These are phyloP conservation scores for Exophiala phaeomuriformis DNA, from an alignment of 2,329 filamentous ascomycete genomes.

Conservation along the genomic window DNA sequence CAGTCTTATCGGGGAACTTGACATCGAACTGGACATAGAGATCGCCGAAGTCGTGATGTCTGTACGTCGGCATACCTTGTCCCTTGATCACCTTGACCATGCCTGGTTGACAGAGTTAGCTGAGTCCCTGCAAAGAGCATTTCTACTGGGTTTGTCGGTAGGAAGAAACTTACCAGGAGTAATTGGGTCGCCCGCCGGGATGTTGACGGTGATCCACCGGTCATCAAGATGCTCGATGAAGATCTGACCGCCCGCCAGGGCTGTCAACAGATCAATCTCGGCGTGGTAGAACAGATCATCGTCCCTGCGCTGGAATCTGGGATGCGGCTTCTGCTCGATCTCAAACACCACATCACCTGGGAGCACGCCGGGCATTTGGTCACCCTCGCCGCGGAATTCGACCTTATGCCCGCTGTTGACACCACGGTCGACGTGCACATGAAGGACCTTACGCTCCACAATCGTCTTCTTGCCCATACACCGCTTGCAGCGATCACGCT, in stretches of 20 bases:
- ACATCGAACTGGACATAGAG: constrained; percentile 96
- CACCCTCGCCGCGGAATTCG: constrained; percentile 93
- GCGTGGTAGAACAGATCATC: constrained; percentile 94
- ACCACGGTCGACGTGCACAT: constrained; percentile 94
- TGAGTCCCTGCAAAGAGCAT: background rate
- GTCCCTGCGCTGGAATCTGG: constrained; percentile 89
- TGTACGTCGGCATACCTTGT: constrained; percentile 93
- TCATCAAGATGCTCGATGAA: constrained; percentile 96
- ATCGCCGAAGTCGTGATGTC: constrained; percentile 93
- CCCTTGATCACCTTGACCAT: constrained; percentile 88
- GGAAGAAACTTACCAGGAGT: constrained; percentile 62
- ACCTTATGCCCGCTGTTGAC: constrained; percentile 92
- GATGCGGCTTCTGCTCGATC: constrained; percentile 98
- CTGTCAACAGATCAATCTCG: constrained; percentile 92
- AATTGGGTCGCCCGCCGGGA: constrained; percentile 90
- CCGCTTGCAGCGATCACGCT: constrained; percentile 95
- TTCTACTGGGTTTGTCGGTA: background rate
- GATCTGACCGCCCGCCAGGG: constrained; percentile 82
- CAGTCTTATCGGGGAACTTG: constrained; percentile 80
- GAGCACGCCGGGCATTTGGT: constrained; percentile 86
- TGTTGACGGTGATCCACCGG: constrained; percentile 88
- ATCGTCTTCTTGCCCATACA: constrained; percentile 97
- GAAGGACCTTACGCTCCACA: constrained; percentile 94
- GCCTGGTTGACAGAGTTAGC: constrained; percentile 45
- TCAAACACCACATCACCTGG: constrained; percentile 97